A percentile compares a stretch with the other conserved stretches of the same genome.
These are phyloP conservation scores for Neonectria sp. DNA, from an alignment of 2,329 filamentous ascomycete species.

Conservation along the genomic window DNA sequence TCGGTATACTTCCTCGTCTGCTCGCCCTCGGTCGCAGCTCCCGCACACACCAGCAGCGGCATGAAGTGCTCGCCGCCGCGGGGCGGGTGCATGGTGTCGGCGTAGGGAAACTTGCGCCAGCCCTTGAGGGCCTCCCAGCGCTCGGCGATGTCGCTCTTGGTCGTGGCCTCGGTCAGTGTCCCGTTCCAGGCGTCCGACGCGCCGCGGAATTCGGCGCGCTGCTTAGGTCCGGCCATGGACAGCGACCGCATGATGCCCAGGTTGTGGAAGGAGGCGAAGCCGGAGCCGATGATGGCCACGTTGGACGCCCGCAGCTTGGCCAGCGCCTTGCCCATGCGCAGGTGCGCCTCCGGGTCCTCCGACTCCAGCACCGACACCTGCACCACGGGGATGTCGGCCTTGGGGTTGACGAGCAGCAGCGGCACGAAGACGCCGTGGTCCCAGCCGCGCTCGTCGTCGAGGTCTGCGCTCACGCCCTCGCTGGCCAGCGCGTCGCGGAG, in stretches of 20 bases:
- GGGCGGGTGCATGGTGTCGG: conserved; percentile 68
- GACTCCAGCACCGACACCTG: conserved; percentile 69
- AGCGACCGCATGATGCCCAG: conserved; percentile 62
- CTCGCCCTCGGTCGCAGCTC: conserved; percentile 62
- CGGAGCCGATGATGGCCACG: conserved; percentile 73
- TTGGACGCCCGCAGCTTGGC: conserved; percentile 64
- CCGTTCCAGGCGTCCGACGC: conserved; percentile 61
- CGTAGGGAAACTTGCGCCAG: conserved; percentile 65
- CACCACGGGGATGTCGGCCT: conserved; percentile 68
- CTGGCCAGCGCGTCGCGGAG: conserved; percentile 61
- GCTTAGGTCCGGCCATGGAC: conserved; percentile 39
- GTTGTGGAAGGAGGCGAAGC: conserved; percentile 73
- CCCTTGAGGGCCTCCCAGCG: conserved; percentile 57
- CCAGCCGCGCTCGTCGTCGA: conserved; percentile 64
- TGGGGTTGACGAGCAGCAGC: conserved; percentile 67
- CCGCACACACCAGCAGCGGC: conserved; percentile 71
- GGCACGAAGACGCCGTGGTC: conserved; percentile 75
- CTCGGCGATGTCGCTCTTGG: conserved; percentile 51
- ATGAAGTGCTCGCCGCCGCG: conserved; percentile 71
- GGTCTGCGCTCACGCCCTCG: conserved; percentile 60
- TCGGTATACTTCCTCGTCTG: conserved; percentile 63
- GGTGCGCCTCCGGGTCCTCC: conserved; percentile 65
- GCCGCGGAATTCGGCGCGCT: conserved; percentile 44
- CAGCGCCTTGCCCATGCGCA: conserved; percentile 68
- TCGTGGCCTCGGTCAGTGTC: conserved; percentile 59